phyloP scores from a whole-genome alignment of 768 basidiomycete species.

The Pleurotus ostreatus region DNA sequence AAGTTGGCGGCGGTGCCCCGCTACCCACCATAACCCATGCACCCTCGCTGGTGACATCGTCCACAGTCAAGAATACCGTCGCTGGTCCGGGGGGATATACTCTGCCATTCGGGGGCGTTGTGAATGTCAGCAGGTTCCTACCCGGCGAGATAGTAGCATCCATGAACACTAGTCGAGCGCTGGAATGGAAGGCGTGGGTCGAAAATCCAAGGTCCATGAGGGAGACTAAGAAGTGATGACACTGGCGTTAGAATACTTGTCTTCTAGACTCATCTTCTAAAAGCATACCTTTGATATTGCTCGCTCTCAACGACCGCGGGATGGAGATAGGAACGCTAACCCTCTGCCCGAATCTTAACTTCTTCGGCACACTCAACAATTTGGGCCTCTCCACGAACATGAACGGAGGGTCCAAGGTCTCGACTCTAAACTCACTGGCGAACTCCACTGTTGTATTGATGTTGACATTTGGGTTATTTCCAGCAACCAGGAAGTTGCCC shows the following conservation, averaged over 20 bases:
- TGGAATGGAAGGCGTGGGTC: slow-evolving; percentile 27
- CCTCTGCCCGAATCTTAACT: slow-evolving; percentile 21
- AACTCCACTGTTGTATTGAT: slow-evolving; percentile 7
- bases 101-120: slow-evolving; percentile 26
- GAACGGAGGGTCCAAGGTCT: slow-evolving; percentile 26
- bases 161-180: slow-evolving; percentile 25
- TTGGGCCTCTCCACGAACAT: slow-evolving; percentile 14
- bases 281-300: slow-evolving; percentile 13
- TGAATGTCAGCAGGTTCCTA: slow-evolving; percentile 22
- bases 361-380: slow-evolving; percentile 16
- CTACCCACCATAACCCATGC: not conserved
- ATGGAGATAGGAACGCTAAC: slow-evolving; percentile 24
- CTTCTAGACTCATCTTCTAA: no score
- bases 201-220: slow-evolving; percentile 27
- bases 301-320: slow-evolving; percentile 13
- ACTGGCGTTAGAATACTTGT: not conserved
- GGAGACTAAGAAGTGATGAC: slow-evolving; percentile 14
- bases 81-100: slow-evolving; percentile 24
- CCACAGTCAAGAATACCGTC: not conserved
- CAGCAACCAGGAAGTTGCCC: slow-evolving; percentile 19
- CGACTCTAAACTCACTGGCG: slow-evolving; percentile 17
- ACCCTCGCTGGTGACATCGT: not conserved
- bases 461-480: slow-evolving; percentile 23
- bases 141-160: slow-evolving; percentile 20
- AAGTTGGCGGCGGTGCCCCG: not conserved